Conservation (phyloP, 108 stramenopile genomes). For the Skeletonema menzelii region DNA sequence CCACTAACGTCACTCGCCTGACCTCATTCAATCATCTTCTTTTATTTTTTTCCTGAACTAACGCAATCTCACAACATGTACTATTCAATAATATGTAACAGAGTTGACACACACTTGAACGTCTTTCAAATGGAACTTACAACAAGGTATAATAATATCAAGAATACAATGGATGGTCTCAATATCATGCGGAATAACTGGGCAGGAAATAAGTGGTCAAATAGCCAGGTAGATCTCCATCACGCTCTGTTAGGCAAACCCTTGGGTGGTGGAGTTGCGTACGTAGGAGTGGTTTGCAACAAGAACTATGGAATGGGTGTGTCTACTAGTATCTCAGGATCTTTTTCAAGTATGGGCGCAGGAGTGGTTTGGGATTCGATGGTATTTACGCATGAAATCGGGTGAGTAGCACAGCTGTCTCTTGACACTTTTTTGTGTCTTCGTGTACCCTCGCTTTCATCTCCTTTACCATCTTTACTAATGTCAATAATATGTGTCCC, state of each 20-base stretch:
- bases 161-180: slow-evolving; percentile 9
- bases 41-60: background rate
- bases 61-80: background rate
- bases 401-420: slow-evolving; percentile 1
- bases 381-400: slow-evolving; percentile 33
- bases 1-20: too few species aligned
- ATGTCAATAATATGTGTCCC: background rate
- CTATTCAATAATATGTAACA: too few species aligned
- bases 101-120: slow-evolving; percentile 32
- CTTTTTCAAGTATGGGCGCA: background rate
- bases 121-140: slow-evolving; percentile 14
- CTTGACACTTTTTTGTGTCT: background rate
- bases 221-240: slow-evolving; percentile 21
- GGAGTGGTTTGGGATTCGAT: slow-evolving; percentile 22
- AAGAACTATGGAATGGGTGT: slow-evolving; percentile 24
- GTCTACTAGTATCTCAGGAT: slow-evolving; percentile 14
- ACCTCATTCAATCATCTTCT: too few species aligned
- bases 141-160: background rate
- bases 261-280: slow-evolving; percentile 31
- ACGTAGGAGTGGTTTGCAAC: slow-evolving; percentile 32
- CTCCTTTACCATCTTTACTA: background rate
- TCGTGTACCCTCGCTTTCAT: too few species aligned
- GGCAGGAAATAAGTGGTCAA: slow-evolving; percentile 13
- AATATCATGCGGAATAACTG: slow-evolving; percentile 7
- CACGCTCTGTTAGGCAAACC: slow-evolving; percentile 26